Percentiles rank a stretch among this genome's conserved stretches.
phyloP scores from a whole-genome alignment of 352 stramenopile species.

The Phytophthora melonis region DNA sequence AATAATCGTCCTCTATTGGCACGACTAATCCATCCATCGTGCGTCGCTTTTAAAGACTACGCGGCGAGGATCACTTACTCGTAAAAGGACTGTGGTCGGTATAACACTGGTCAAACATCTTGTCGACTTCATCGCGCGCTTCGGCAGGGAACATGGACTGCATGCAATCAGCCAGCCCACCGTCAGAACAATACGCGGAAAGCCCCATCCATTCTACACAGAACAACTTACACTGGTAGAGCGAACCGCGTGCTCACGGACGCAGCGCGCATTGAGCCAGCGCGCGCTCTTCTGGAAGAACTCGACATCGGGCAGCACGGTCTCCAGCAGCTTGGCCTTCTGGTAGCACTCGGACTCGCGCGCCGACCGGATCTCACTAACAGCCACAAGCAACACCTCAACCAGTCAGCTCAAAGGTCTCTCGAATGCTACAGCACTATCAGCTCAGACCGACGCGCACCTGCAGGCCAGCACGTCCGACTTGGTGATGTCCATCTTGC shows the following conservation, averaged over 20 bases:
- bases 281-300: constrained; percentile 69
- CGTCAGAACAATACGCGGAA: neutral
- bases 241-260: constrained; percentile 77
- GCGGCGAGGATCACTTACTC: constrained; percentile 24
- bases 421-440: no score
- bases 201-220: neutral
- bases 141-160: constrained; percentile 81
- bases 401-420: no score
- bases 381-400: neutral
- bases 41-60: constrained; percentile 18
- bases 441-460: constrained; percentile 20
- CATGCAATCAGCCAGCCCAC: neutral
- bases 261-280: constrained; percentile 75
- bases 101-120: constrained; percentile 86
- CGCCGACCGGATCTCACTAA: constrained; percentile 82
- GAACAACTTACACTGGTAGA: constrained; percentile 63
- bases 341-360: constrained; percentile 87
- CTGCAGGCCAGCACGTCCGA: constrained; percentile 82
- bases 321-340: constrained; percentile 70
- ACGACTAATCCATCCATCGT: constrained; percentile 17
- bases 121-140: constrained; percentile 70
- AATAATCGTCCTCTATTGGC: constrained; percentile 34
- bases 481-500: constrained; percentile 89
- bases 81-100: constrained; percentile 73
- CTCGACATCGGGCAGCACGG: constrained; percentile 63